Conservation (phyloP, 2,329 filamentous ascomycete genomes). For the Fusarium irregulare region DNA sequence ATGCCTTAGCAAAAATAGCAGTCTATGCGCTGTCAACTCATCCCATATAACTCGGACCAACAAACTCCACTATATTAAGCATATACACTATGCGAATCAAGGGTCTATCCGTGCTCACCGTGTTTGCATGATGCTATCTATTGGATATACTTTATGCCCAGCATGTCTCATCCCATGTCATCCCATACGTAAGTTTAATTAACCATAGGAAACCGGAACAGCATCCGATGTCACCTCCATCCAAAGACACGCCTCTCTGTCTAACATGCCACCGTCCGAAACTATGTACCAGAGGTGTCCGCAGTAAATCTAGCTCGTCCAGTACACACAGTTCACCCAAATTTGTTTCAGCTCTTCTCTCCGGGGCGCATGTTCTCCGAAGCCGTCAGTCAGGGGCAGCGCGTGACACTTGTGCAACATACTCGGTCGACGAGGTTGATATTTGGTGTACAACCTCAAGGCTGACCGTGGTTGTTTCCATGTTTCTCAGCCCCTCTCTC, state of each 20-base stretch:
- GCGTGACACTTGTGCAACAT: conserved; percentile 48
- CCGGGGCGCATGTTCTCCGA: conserved; percentile 48
- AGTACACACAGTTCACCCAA: background rate
- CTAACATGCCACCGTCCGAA: conserved; percentile 61
- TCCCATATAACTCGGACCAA: background rate
- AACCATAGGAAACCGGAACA: conserved; percentile 52
- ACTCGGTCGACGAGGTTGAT: conserved; percentile 47
- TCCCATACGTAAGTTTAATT: background rate
- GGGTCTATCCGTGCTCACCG: background rate
- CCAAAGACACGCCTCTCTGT: conserved; percentile 54
- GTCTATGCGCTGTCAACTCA: background rate
- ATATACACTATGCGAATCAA: background rate
- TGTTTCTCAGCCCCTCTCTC: background rate
- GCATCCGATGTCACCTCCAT: conserved; percentile 55
- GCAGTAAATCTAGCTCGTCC: conserved; percentile 50
- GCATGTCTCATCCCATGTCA: background rate
- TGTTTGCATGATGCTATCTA: background rate
- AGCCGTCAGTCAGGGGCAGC: conserved; percentile 51
- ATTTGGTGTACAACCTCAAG: conserved; percentile 48
- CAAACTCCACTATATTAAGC: background rate
- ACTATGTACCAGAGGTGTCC: conserved; percentile 55
- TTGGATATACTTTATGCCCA: background rate
- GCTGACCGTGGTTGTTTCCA: conserved; percentile 40
- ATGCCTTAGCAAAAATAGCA: background rate
- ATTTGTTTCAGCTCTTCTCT: conserved; percentile 15